Conservation (phyloP, 2,329 filamentous ascomycete genomes). For the Fusarium ambrosium region DNA sequence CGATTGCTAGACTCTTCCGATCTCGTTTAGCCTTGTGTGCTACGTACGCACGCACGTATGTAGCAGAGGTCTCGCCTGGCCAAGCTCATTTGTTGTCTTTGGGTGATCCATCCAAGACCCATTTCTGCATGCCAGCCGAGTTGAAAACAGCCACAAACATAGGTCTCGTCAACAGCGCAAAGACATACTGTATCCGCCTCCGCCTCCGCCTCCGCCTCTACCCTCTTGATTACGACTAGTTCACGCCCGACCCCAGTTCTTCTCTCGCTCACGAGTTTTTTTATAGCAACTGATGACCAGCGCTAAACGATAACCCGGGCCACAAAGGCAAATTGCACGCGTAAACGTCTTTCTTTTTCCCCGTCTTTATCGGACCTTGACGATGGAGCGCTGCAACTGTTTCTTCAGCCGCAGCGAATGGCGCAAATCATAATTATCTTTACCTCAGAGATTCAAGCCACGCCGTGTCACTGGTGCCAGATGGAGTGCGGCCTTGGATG, state of each 20-base stretch:
- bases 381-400: not conserved
- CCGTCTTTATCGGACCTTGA: constrained; percentile 9
- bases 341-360: constrained; percentile 20
- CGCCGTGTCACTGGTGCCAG: constrained; percentile 16
- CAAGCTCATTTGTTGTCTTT: constrained; percentile 9
- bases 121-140: constrained; percentile 12
- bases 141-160: not conserved
- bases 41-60: not conserved
- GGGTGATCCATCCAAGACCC: constrained; percentile 10
- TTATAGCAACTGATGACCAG: constrained; percentile 39
- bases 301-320: constrained; percentile 13
- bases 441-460: constrained; percentile 9
- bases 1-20: constrained; percentile 21
- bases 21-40: constrained; percentile 9
- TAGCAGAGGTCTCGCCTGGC: not conserved
- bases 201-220: constrained; percentile 22
- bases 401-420: not conserved
- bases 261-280: constrained; percentile 34
- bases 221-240: constrained; percentile 17
- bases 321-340: constrained; percentile 35
- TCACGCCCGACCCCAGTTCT: constrained; percentile 1
- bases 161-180: not conserved
- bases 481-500: constrained; percentile 21
- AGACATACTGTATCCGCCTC: constrained; percentile 2
- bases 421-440: not conserved